Evolutionary conservation across 2,329 filamentous ascomycete species (phyloP).

Genomic region (Penicillium polonicum): DNA sequence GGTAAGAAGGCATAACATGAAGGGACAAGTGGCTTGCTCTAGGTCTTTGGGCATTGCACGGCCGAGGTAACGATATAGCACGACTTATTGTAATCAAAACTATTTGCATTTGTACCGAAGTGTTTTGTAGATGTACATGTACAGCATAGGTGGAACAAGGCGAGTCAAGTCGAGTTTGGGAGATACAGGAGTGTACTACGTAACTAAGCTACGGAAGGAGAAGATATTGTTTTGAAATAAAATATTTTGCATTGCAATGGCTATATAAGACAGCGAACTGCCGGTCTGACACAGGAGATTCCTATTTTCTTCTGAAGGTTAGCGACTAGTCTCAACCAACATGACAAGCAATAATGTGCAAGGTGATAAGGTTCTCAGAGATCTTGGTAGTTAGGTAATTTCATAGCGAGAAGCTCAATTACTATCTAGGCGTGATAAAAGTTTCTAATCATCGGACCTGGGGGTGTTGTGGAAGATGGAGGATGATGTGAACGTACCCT

Average conservation of each 20-base stretch:
- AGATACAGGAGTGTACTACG: background rate
- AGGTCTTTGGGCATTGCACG: constrained; percentile 5
- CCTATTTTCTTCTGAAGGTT: constrained; percentile 19
- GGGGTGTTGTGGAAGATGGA: background rate
- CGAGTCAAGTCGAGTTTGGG: too few species aligned
- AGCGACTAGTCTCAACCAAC: constrained; percentile 20
- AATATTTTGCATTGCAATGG: background rate
- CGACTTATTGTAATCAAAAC: constrained; percentile 30
- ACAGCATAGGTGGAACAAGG: background rate
- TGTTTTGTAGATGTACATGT: background rate
- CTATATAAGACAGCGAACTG: background rate
- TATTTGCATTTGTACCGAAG: constrained; percentile 9
- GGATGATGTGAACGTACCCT: constrained; percentile 27
- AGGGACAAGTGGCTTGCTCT: constrained; percentile 9
- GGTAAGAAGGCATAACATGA: constrained; percentile 8
- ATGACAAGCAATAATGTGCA: constrained; percentile 16
- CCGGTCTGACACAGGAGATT: background rate
- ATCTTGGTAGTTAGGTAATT: constrained; percentile 65
- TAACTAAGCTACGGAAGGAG: background rate
- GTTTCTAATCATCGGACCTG: constrained; percentile 64
- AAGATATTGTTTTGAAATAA: background rate
- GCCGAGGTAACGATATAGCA: constrained; percentile 27
- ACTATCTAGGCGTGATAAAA: constrained; percentile 64
- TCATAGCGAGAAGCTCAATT: constrained; percentile 61
- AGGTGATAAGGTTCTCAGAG: constrained; percentile 55